These are phyloP conservation scores for Xerocomellus dryophilus DNA, from an alignment of 768 basidiomycete species.

Conservation along the genomic window DNA sequence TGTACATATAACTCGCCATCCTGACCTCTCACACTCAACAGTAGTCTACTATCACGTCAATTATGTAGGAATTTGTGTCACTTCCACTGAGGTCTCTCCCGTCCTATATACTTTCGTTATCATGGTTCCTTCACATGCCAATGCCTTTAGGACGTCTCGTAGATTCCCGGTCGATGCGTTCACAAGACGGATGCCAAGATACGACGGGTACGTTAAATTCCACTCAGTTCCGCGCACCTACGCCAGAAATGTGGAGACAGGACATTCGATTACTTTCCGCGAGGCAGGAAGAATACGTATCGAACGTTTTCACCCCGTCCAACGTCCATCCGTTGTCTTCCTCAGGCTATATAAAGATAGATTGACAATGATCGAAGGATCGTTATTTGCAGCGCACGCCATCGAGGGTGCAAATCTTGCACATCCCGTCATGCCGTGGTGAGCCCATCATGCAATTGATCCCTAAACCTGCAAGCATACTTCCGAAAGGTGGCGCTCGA, in stretches of 20 bases:
- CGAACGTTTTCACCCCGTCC: conserved; percentile 2
- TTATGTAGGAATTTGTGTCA: conserved; percentile 38
- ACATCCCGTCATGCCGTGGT: not conserved
- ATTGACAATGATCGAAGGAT: conserved; percentile 7
- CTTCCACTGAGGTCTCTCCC: conserved; percentile 38
- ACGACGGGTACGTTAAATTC: conserved; percentile 31
- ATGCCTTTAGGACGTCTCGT: conserved; percentile 37
- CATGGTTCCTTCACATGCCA: conserved; percentile 38
- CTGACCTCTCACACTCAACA: not conserved
- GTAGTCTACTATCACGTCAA: conserved; percentile 22
- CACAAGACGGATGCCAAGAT: conserved; percentile 27
- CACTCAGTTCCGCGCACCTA: not conserved
- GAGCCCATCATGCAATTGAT: not conserved
- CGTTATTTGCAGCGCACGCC: not conserved
- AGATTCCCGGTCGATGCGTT: conserved; percentile 17
- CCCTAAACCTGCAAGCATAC: not conserved
- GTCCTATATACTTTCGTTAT: no score
- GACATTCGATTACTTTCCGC: not conserved
- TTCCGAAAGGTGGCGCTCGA: not conserved
- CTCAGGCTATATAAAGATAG: conserved; percentile 10
- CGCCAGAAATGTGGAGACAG: not conserved
- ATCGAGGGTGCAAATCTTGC: conserved; percentile 14
- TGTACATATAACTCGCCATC: not conserved
- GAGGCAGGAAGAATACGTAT: not conserved
- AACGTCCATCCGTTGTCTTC: conserved; percentile 5